Base-by-base conservation (phyloP, 257 asterid genomes). In the Salvia rosmarinus region DNA sequence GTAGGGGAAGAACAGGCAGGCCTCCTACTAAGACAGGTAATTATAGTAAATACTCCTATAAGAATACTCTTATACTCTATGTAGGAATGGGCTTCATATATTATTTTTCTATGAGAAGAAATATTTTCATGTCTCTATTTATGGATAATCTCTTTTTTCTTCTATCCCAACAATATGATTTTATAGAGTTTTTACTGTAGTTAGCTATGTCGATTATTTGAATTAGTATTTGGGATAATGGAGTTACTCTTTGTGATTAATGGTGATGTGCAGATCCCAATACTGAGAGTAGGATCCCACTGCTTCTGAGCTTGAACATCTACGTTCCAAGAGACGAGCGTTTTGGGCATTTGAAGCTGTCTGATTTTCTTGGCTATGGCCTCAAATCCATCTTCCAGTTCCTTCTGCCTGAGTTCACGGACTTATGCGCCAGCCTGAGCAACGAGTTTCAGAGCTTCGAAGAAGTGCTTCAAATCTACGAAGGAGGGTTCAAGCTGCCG, bases 1-100 rank as follows among this genome's bases (percentile, higher is more conserved):
- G 96, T 0, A 82, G 97, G 75, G 97, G 96, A 16, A 85, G 89
- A 68, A 90, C 97, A 0, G 90, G 94, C 39, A 52, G 96, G 4
- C 72, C 87, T 52, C 85, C 89, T 21, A 70, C 96, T 21, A 77
- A 55, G 23, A 77, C 83, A 67, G 92, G 96, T 39, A 7, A 25
- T 3, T 25, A 25, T 3, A 25, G 30, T 25, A 25, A n/a, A n/a
- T n/a, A n/a, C n/a, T n/a, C n/a, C n/a, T n/a, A n/a, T n/a, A n/a
- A n/a, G n/a, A n/a, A n/a, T n/a, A n/a, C n/a, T n/a, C n/a, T n/a
- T n/a, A n/a, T n/a, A n/a, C n/a, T n/a, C n/a, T n/a, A n/a, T n/a
- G n/a, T n/a, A n/a, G n/a, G n/a, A n/a, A n/a, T n/a, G n/a, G n/a
- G n/a, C n/a, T n/a, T n/a, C n/a, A n/a, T n/a, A n/a, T n/a, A n/a